These are phyloP conservation scores for Myrmaecium sp. DNA, from an alignment of 2,329 filamentous ascomycete genomes.

Conservation along the genomic window DNA sequence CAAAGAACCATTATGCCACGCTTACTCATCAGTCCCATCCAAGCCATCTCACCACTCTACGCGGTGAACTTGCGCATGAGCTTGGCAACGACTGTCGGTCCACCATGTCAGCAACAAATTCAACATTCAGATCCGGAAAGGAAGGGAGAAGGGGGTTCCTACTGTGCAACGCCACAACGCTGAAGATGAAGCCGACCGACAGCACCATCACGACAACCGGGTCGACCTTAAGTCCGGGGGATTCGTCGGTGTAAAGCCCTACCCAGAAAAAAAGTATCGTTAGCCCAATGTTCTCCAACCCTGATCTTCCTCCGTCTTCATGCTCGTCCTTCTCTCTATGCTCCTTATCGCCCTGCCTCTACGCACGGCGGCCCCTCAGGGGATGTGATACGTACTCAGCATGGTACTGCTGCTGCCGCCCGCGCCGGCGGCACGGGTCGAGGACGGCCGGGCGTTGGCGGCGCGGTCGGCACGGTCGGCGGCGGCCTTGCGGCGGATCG, in stretches of 20 bases:
- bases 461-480: conserved; percentile 96
- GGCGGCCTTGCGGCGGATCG: conserved; percentile 85
- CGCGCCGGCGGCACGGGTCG: conserved; percentile 82
- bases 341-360: not conserved
- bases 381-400: conserved; percentile 53
- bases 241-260: conserved; percentile 97
- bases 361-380: too few species aligned
- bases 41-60: conserved; percentile 14
- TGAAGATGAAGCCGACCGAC: conserved; percentile 96
- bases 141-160: conserved; percentile 25
- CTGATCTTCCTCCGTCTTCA: conserved; percentile 2
- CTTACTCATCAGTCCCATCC: not conserved
- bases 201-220: conserved; percentile 93
- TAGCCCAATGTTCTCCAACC: conserved; percentile 8
- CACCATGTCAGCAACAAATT: too few species aligned
- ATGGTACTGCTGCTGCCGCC: conserved; percentile 96
- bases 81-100: conserved; percentile 70
- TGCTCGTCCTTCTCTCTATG: not conserved
- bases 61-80: conserved; percentile 71
- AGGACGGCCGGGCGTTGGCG: conserved; percentile 81
- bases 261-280: too few species aligned
- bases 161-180: conserved; percentile 95
- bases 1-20: too few species aligned
- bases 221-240: conserved; percentile 91
- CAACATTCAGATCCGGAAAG: conserved; percentile 3